Percentiles rank a stretch among this genome's conserved stretches.
phyloP scores from a whole-genome alignment of 2,329 filamentous ascomycete species.

The Tolypocladium guangdongense region DNA sequence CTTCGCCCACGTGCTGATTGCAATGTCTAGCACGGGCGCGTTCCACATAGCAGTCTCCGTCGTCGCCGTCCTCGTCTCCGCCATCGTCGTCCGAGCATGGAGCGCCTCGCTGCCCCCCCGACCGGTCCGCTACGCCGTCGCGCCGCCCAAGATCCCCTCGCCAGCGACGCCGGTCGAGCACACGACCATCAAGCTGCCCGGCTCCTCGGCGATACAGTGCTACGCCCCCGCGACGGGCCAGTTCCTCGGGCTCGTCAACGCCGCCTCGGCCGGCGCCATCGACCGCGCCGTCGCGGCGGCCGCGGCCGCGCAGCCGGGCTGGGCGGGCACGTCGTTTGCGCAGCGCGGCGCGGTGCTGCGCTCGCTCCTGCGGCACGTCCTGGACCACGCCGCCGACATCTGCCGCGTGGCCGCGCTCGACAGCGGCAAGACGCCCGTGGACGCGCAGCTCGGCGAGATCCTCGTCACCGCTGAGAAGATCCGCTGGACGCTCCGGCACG shows the following conservation, averaged over 20 bases:
- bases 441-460: conserved; percentile 89
- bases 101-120: conserved; percentile 20
- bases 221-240: conserved; percentile 85
- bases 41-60: conserved; percentile 14
- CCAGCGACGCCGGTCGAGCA: conserved; percentile 46
- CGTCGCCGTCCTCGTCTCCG: conserved; percentile 16
- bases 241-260: conserved; percentile 68
- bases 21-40: neutral
- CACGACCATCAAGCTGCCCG: conserved; percentile 52
- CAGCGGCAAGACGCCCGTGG: conserved; percentile 91
- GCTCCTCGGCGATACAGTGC: conserved; percentile 63
- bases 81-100: conserved; percentile 17
- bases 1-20: neutral
- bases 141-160: conserved; percentile 49
- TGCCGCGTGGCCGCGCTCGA: conserved; percentile 79
- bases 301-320: conserved; percentile 61
- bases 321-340: conserved; percentile 67
- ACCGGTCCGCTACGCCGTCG: conserved; percentile 48
- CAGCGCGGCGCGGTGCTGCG: conserved; percentile 70
- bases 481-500: conserved; percentile 86
- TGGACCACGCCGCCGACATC: conserved; percentile 83
- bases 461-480: conserved; percentile 90
- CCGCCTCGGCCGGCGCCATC: conserved; percentile 65
- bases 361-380: conserved; percentile 69
- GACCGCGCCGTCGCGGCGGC: conserved; percentile 69